phyloP scores from a whole-genome alignment of 257 asterid species.

The Mitragyna speciosa region DNA sequence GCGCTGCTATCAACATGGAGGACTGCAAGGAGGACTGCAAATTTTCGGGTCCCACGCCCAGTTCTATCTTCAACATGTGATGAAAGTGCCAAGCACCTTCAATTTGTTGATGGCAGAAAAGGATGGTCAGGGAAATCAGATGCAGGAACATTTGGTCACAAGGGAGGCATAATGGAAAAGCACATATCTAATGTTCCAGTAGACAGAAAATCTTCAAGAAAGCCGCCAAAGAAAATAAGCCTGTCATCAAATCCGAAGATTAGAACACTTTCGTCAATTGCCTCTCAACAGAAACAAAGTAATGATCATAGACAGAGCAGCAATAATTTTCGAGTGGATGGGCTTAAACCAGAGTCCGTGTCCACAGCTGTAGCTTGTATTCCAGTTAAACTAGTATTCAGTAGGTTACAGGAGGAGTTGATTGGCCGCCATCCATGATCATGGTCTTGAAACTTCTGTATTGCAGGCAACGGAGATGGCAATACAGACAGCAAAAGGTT shows the following conservation, averaged over 20 bases:
- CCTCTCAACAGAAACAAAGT: constrained; percentile 50
- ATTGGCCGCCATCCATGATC: constrained; percentile 60
- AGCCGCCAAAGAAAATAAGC: constrained; percentile 50
- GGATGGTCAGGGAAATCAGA: constrained; percentile 25
- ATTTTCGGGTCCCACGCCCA: constrained; percentile 80
- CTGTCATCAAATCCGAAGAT: constrained; percentile 63
- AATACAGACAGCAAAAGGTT: constrained; percentile 34
- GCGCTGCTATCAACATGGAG: constrained; percentile 78
- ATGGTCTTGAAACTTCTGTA: not conserved
- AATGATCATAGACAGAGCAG: constrained; percentile 29
- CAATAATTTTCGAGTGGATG: constrained; percentile 35
- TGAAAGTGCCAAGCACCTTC: constrained; percentile 34
- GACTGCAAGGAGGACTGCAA: constrained; percentile 94
- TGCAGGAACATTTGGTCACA: constrained; percentile 26
- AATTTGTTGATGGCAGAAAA: constrained; percentile 26
- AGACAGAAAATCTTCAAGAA: constrained; percentile 46
- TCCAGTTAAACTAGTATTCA: constrained; percentile 90
- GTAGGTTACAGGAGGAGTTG: constrained; percentile 88
- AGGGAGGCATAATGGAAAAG: constrained; percentile 31
- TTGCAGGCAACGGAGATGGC: constrained; percentile 10
- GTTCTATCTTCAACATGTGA: constrained; percentile 41
- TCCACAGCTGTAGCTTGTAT: constrained; percentile 73
- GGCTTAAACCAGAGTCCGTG: constrained; percentile 45
- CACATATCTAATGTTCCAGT: constrained; percentile 24
- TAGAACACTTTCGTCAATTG: constrained; percentile 70